phyloP scores from a whole-genome alignment of 2,329 filamentous ascomycete genomes.

The Clarireedia sp. region DNA sequence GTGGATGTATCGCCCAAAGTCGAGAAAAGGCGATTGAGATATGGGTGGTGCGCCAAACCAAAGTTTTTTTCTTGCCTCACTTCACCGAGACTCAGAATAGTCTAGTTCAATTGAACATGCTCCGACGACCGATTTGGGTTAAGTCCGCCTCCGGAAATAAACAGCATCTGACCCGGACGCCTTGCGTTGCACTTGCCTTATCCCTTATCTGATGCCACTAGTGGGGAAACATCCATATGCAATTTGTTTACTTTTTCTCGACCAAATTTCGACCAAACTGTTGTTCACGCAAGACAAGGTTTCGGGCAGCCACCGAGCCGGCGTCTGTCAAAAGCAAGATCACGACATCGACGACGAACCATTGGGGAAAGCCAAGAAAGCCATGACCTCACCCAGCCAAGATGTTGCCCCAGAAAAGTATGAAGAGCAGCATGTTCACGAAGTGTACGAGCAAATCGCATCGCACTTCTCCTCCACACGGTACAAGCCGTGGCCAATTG shows the following conservation, averaged over 20 bases:
- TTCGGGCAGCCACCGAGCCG: not conserved
- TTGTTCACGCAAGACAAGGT: too few relatives aligned
- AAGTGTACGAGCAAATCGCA: slow-evolving; percentile 83
- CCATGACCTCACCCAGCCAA: not conserved
- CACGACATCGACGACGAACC: too few relatives aligned
- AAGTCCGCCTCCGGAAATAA: not conserved
- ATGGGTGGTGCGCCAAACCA: not conserved
- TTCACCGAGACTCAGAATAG: not conserved
- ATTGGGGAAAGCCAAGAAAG: not conserved
- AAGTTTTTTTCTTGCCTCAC: not conserved
- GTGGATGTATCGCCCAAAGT: too few relatives aligned
- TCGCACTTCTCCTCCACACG: slow-evolving; percentile 75
- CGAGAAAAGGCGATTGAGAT: too few relatives aligned
- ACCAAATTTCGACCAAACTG: too few relatives aligned
- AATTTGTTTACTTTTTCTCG: not conserved
- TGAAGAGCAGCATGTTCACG: slow-evolving; percentile 81
- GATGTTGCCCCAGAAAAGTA: slow-evolving; percentile 43
- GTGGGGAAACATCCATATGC: not conserved
- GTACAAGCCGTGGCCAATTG: slow-evolving; percentile 85
- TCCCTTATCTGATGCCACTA: not conserved
- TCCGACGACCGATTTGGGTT: not conserved
- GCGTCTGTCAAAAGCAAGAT: too few relatives aligned
- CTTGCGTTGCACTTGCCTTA: not conserved
- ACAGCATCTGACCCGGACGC: too few relatives aligned
- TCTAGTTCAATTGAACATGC: not conserved